Base-by-base conservation (phyloP, 1,284 basidiomycete genomes). In the Malassezia dermatis region DNA sequence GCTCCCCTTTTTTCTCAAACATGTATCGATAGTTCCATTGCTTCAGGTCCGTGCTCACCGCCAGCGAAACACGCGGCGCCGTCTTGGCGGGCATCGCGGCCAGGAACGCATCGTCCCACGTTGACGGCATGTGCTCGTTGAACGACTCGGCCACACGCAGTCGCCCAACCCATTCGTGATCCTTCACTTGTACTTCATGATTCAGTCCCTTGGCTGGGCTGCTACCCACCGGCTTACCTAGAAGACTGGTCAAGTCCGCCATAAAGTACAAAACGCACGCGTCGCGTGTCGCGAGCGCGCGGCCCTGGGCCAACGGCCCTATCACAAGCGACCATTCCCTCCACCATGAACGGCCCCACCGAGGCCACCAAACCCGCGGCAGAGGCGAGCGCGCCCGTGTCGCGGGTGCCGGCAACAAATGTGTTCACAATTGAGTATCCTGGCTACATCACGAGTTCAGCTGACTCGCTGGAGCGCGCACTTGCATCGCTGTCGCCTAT, bases 1-100 rank as follows among this genome's bases (percentile, higher is more conserved):
- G 59, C 43, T 71, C 67, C 23, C 61, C 69, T 35, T 70, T 70
- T 24, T 66, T 66, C 31, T 73, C 69, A 49, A 71, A 73, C 69
- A 71, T 71, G 57, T 73, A 73, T 3, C 71, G 61, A 48, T 71
- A 71, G 32, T 65, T 64, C 69, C 67, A 73, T 15, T 61, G 61
- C 30, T 62, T 66, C 3, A 67, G 60, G 37, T 71, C 63, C 13
- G 62, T 70, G 31, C 66, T 66, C 53, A 67, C 67, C 11, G 67
- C 67, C 31, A 73, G 58, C 26, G 64, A 52, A 23, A 71, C 66
- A 35, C 69, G 64, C 19, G 53, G 56, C 24, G 39, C 42, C 2
- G 24, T 19, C 13, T 27, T 24, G 5, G 28, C 1, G 11, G 59
- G 42, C 27, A 45, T 51, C 2, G 27, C 6, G 12, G 41, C 28